Conservation (phyloP, 352 stramenopile genomes). For the Phytophthora tubulina region DNA sequence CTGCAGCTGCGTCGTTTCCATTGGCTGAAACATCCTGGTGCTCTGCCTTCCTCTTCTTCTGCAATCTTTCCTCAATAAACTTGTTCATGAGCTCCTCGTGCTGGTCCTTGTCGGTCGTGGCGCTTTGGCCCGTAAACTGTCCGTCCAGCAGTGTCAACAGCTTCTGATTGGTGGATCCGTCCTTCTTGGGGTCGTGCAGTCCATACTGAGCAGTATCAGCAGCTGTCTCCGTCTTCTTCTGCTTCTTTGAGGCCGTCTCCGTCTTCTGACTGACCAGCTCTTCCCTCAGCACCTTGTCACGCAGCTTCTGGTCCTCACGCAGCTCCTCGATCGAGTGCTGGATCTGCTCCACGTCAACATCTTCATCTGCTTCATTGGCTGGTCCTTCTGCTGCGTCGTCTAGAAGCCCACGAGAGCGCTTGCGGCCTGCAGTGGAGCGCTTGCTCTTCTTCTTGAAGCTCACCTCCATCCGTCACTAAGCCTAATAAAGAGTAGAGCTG, state of each 20-base stretch:
- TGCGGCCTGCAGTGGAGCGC: constrained; percentile 35
- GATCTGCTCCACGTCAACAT: constrained; percentile 41
- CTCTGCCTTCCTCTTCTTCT: constrained; percentile 47
- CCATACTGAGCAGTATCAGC: constrained; percentile 52
- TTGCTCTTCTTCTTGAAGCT: constrained; percentile 77
- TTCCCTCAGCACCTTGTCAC: constrained; percentile 51
- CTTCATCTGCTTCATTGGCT: constrained; percentile 2
- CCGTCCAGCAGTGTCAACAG: constrained; percentile 77
- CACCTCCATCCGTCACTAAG: constrained; percentile 37
- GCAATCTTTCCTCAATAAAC: constrained; percentile 83
- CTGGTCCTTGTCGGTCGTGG: constrained; percentile 67
- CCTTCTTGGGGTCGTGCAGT: constrained; percentile 80
- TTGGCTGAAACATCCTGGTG: not conserved
- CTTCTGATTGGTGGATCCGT: constrained; percentile 75
- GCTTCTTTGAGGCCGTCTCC: constrained; percentile 21
- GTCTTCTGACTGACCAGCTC: constrained; percentile 39
- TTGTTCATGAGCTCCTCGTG: constrained; percentile 87
- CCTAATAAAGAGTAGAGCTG: not conserved
- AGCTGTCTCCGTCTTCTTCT: constrained; percentile 17
- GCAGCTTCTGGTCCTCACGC: constrained; percentile 73
- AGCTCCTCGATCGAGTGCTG: constrained; percentile 73
- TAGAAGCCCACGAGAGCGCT: constrained; percentile 45
- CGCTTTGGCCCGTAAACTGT: constrained; percentile 83
- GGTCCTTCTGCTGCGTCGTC: constrained; percentile 31
- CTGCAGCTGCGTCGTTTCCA: constrained; percentile 1